A percentile compares a stretch with the other conserved stretches of the same genome.
phyloP scores from a whole-genome alignment of 75 land plant genomes.

The Cryptomeria japonica region DNA sequence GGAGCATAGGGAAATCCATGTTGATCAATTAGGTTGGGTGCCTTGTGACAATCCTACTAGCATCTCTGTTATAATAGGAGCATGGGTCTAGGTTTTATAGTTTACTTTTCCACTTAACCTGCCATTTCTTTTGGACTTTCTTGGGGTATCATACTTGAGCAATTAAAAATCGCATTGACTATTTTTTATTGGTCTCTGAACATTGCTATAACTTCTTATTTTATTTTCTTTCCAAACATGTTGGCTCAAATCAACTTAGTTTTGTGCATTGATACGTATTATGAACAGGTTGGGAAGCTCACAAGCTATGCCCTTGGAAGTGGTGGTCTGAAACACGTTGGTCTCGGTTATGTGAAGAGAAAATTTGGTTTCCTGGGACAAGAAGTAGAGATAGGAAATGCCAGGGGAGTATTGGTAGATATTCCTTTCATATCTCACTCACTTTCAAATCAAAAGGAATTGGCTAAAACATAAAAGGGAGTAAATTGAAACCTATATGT shows the following conservation, averaged over 20 bases:
- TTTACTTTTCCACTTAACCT: not conserved
- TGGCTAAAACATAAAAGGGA: not conserved
- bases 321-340: conserved; percentile 31
- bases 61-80: not conserved
- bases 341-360: conserved; percentile 50
- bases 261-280: not conserved
- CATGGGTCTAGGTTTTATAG: not conserved
- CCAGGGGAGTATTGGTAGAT: conserved; percentile 34
- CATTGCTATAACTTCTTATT: not conserved
- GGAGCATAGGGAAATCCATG: not conserved
- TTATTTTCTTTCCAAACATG: not conserved
- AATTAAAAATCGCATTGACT: not conserved
- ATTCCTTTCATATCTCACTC: conserved; percentile 28
- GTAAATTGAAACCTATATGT: not conserved
- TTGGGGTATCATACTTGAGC: not conserved
- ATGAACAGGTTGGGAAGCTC: conserved; percentile 43
- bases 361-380: conserved; percentile 33
- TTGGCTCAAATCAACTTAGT: not conserved
- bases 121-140: not conserved
- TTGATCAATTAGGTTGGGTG: not conserved
- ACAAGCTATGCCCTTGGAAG: conserved; percentile 52
- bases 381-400: conserved; percentile 36
- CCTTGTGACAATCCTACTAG: not conserved
- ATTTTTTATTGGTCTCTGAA: not conserved
- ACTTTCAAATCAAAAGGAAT: not conserved